Base-by-base conservation (phyloP, 208 protist species). In the Leishmania guyanensis region DNA sequence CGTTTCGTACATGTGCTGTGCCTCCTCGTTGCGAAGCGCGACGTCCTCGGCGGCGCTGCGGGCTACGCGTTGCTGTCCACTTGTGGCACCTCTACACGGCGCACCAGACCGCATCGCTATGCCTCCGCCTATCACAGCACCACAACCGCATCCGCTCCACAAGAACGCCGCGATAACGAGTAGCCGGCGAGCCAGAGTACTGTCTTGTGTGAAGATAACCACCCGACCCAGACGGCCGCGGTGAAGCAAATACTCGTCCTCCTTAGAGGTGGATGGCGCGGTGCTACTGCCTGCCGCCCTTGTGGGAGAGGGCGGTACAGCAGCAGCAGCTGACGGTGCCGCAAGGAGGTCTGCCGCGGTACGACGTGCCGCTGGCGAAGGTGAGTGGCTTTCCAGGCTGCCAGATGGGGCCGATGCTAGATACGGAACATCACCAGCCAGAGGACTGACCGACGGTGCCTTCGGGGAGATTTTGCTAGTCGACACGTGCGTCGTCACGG, bases 161-260 rank as follows among this genome's bases (percentile, higher is more conserved):
- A 94, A 80, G 84, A 94, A 95, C 5, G 89, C 86, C 0, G 89
- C 81, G 2, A 94, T 26, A 51, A 91, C 39, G 39, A 97, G 83
- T 33, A 97, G 78, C 16, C 71, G 76, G 20, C 75, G 80, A 17
- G 93, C 93, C 29, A 93, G 65, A 1, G 81, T 64, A n/a, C 82
- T 73, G 70, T 97, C 88, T 56, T 78, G 84, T 12, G 83, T 89
- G 80, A 93, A 97, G 51, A 95, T 87, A 20, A 94, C 82, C 20
- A 95, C 89, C 60, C 93, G 89, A 22, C 88, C 88, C 22, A 82
- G 78, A 51, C 86, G 89, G 58, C 73, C 76, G 10, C 71, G 71
- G 43, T 80, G 70, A 10, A 90, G 79, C 10, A 39, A 2, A 72
- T 82, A 89, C 50, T 83, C 82, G 48, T 87, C 87, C 16, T 78